phyloP scores from a whole-genome alignment of 108 stramenopile genomes.

The Parietichytrium sp. region DNA sequence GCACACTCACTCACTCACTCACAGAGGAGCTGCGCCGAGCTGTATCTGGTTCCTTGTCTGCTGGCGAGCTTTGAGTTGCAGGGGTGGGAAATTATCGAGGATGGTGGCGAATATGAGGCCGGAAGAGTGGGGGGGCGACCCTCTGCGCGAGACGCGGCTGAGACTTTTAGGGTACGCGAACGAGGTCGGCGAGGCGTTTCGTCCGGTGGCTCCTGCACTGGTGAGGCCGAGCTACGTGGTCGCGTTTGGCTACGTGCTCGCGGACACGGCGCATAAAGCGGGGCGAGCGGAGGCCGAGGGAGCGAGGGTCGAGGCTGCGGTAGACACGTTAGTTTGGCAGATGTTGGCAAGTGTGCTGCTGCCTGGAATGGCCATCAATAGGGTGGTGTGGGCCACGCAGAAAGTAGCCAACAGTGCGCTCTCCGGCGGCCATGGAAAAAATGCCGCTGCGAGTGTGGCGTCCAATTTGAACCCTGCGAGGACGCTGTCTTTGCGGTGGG shows the following conservation, averaged over 20 bases:
- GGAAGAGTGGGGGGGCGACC: conserved; percentile 9
- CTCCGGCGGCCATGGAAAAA: too few relatives aligned
- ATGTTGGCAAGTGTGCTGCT: conserved; percentile 52
- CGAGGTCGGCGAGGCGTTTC: conserved; percentile 62
- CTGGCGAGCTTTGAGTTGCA: too few relatives aligned
- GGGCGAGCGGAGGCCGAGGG: neutral
- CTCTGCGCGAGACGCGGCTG: conserved; percentile 43
- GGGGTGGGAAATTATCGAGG: too few relatives aligned
- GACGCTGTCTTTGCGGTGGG: neutral
- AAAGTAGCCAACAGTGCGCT: neutral
- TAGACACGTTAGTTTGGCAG: conserved; percentile 61
- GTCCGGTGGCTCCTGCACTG: conserved; percentile 40
- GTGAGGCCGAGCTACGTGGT: conserved; percentile 56
- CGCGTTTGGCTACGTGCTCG: conserved; percentile 54
- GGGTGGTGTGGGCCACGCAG: conserved; percentile 12
- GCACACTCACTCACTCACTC: too few relatives aligned
- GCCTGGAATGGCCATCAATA: conserved; percentile 57
- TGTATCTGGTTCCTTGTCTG: too few relatives aligned
- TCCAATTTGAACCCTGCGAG: neutral
- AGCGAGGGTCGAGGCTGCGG: conserved; percentile 16
- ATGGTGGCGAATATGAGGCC: too few relatives aligned
- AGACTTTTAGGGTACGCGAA: conserved; percentile 57
- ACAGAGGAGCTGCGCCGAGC: too few relatives aligned
- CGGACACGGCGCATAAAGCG: conserved; percentile 46
- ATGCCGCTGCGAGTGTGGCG: neutral